These are phyloP conservation scores for Paracorniculantispora psalliotae DNA, from an alignment of 2,329 filamentous ascomycete species.

Conservation along the genomic window DNA sequence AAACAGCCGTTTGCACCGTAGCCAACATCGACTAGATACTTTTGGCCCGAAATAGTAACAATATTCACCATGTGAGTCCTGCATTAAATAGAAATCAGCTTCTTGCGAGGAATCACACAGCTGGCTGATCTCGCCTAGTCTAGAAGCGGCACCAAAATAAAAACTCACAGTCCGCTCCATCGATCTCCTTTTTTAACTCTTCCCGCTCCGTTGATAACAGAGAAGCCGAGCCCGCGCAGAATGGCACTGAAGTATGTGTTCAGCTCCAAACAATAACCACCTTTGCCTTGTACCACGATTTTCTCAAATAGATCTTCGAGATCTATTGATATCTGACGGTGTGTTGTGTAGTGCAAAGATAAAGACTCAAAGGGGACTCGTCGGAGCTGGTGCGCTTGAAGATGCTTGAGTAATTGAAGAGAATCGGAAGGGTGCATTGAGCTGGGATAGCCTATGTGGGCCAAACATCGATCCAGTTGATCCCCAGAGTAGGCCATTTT, in stretches of 20 bases:
- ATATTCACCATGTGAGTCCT: constrained; percentile 58
- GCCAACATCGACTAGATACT: constrained; percentile 53
- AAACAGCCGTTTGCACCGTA: constrained; percentile 47
- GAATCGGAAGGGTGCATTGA: constrained; percentile 18
- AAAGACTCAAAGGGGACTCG: constrained; percentile 52
- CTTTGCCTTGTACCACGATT: constrained; percentile 39
- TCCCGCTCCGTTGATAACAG: constrained; percentile 45
- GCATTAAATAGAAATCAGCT: background rate
- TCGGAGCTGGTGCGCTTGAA: constrained; percentile 39
- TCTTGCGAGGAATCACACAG: too few relatives aligned
- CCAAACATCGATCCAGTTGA: too few relatives aligned
- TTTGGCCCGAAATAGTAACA: constrained; percentile 43
- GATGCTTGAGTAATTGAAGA: constrained; percentile 26
- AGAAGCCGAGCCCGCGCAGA: constrained; percentile 43
- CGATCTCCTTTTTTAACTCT: constrained; percentile 26
- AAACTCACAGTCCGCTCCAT: constrained; percentile 25
- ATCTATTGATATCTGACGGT: constrained; percentile 33
- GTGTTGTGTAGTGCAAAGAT: constrained; percentile 43
- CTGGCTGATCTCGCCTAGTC: background rate
- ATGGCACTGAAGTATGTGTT: constrained; percentile 42
- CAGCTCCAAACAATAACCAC: constrained; percentile 50
- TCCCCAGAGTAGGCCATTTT: too few relatives aligned
- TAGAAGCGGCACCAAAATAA: constrained; percentile 17
- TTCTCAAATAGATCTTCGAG: constrained; percentile 39
- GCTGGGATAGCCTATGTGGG: constrained; percentile 23